Evolutionary conservation across 805 yeast genomes (phyloP).

Genomic region (Metschnikowia shivogae): DNA sequence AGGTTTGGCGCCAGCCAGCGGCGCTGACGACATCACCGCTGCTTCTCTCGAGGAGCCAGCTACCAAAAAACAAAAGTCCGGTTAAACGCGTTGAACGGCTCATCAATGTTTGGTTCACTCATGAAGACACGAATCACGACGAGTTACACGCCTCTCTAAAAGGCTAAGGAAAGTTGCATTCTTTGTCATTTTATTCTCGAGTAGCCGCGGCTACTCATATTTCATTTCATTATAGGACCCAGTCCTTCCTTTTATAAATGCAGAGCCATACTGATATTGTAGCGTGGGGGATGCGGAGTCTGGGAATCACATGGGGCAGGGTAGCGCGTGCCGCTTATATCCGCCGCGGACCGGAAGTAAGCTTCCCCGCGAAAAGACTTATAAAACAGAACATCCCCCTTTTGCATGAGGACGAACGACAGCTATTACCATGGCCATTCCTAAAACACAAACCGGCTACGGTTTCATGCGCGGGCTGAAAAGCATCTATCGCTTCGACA

Average conservation of each 20-base stretch:
- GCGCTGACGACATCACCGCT: slow-evolving; percentile 18
- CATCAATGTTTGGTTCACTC: slow-evolving; percentile 6
- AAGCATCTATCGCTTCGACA: slow-evolving; percentile 23
- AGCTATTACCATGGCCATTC: slow-evolving; percentile 15
- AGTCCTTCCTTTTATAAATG: slow-evolving; percentile 1
- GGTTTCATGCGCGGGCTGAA: slow-evolving; percentile 30
- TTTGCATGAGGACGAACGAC: not conserved
- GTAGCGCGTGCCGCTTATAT: not conserved
- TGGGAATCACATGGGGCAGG: not conserved
- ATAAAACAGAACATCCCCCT: too few species aligned
- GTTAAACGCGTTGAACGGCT: slow-evolving; percentile 13
- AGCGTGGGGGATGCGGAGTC: not conserved
- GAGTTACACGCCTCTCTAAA: slow-evolving; percentile 10
- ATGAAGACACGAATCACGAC: slow-evolving; percentile 7
- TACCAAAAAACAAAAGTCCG: slow-evolving; percentile 36
- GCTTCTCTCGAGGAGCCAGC: slow-evolving; percentile 31
- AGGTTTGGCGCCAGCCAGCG: slow-evolving; percentile 19
- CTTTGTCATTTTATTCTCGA: slow-evolving; percentile 1
- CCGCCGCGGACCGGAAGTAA: not conserved
- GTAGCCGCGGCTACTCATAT: not conserved
- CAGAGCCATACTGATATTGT: slow-evolving; percentile 1
- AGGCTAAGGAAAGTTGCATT: slow-evolving; percentile 4
- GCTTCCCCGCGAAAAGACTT: not conserved
- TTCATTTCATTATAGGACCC: slow-evolving; percentile 9
- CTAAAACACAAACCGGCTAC: slow-evolving; percentile 28